Base-by-base conservation (phyloP, 139 green algal genomes). In the Penium margaritaceum region DNA sequence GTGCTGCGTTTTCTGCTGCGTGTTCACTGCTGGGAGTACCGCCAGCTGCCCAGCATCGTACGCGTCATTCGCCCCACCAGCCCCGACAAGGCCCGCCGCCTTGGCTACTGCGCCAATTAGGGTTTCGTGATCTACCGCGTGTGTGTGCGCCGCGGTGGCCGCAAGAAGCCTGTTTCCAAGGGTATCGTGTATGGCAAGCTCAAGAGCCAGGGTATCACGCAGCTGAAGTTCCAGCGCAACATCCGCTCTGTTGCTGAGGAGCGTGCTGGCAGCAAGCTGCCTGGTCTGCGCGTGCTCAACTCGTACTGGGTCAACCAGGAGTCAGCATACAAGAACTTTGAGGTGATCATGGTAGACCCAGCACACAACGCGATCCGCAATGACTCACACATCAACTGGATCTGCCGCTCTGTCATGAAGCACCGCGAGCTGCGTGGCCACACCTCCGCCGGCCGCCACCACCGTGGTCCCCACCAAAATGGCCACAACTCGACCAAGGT, bases 251-350 rank as follows among this genome's bases (percentile, higher is more conserved):
- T 97, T 34, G 94, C 94, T 37, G 95, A 99, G 90, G 94, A 98
- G 90, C 90, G 92, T 19, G 90, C 90, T 30, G 95, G 95, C 38
- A 89, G 94, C 76, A 92, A 91, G 83, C 90, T 89, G 65, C 93
- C 90, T 37, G 90, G 86, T 60, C 90, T 99, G 68, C 89, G 95
- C 37, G 93, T 99, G 60, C 88, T 99, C 47, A 99, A 99, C 90
- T 95, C 88, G 2, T 99, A 99, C 87, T 99, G 95, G 95, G 87
- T 98, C 3, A 98, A 98, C 88, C 83, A 97, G 90, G 95, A 99
- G 80, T 96, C 91, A 6, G 91, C 90, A 58, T 98, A 97, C 93
- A 99, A 99, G 88, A 98, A 98, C 91, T 99, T 91, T 73, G 95
- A 99, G 87, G 88, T 99, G 39, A 96, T 99, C 87, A 78, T 96